A percentile compares a stretch with the other conserved stretches of the same genome.
These are phyloP conservation scores for Solanum clarkiae DNA, from an alignment of 257 asterid genomes.

Conservation along the genomic window DNA sequence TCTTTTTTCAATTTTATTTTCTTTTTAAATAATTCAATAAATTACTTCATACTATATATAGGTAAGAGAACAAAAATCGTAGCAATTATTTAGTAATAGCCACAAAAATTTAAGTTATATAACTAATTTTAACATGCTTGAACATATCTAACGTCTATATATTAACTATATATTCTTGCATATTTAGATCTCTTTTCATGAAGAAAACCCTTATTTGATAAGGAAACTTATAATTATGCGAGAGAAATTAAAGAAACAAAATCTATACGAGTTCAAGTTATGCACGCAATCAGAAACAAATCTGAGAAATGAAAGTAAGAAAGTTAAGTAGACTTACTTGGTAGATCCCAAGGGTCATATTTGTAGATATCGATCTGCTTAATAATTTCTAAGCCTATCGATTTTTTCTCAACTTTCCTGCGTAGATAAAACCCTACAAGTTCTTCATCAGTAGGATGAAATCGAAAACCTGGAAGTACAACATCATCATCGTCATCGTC, in stretches of 20 bases:
- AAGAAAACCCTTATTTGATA: neutral
- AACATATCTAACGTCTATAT: neutral
- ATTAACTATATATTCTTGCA: neutral
- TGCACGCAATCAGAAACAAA: too few relatives aligned
- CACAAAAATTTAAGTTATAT: too few relatives aligned
- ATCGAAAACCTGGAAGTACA: constrained; percentile 40
- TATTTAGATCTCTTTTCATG: neutral
- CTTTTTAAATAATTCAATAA: too few relatives aligned
- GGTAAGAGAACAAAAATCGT: too few relatives aligned
- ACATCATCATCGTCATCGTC: neutral
- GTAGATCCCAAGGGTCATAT: constrained; percentile 52
- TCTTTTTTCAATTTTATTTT: too few relatives aligned
- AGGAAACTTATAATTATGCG: neutral
- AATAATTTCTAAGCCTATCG: constrained; percentile 21
- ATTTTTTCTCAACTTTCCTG: constrained; percentile 23
- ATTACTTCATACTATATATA: too few relatives aligned
- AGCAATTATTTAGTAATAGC: too few relatives aligned
- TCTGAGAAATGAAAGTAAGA: neutral
- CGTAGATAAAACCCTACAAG: constrained; percentile 39
- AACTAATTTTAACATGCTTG: neutral
- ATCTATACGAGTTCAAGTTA: neutral
- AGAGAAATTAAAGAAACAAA: neutral
- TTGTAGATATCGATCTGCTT: constrained; percentile 37
- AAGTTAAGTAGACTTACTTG: constrained; percentile 14
- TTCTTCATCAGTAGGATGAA: constrained; percentile 45